Conservation (phyloP, 148 eudicot genomes). For the Silene conica region DNA sequence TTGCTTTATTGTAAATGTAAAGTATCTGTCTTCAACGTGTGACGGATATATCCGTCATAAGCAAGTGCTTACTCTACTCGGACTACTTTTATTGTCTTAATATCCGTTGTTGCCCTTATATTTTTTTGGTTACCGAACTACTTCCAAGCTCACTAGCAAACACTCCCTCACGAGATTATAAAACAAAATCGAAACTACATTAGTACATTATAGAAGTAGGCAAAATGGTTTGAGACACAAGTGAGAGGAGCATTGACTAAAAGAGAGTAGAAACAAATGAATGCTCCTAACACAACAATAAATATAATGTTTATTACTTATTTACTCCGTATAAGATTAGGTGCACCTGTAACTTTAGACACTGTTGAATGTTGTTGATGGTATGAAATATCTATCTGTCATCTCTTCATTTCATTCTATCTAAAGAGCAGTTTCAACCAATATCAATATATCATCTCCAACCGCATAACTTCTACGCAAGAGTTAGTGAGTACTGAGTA, state of each 20-base stretch:
- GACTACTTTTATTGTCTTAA: too few relatives aligned
- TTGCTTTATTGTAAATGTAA: too few relatives aligned
- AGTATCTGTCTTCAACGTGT: too few relatives aligned
- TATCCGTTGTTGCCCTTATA: too few relatives aligned
- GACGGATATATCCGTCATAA: too few relatives aligned
- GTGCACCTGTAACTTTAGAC: constrained; percentile 6
- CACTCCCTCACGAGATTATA: too few relatives aligned
- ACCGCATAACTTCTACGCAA: neutral
- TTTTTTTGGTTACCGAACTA: too few relatives aligned
- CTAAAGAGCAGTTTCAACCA: neutral
- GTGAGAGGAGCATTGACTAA: neutral
- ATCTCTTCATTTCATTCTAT: neutral
- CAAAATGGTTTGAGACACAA: neutral
- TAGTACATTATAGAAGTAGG: too few relatives aligned
- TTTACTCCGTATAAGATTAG: neutral
- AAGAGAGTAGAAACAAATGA: neutral
- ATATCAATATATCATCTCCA: neutral
- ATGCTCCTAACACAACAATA: neutral
- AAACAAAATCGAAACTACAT: too few relatives aligned
- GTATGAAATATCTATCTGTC: neutral
- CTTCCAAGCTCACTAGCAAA: too few relatives aligned
- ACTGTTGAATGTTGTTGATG: neutral
- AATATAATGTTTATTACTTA: neutral
- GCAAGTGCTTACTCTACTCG: too few relatives aligned
- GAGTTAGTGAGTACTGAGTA: neutral